Evolutionary conservation across 2,329 filamentous ascomycete species (phyloP), one percentile per base, ranked within the genome.

Genomic region (Clarireedia monteithiana): DNA sequence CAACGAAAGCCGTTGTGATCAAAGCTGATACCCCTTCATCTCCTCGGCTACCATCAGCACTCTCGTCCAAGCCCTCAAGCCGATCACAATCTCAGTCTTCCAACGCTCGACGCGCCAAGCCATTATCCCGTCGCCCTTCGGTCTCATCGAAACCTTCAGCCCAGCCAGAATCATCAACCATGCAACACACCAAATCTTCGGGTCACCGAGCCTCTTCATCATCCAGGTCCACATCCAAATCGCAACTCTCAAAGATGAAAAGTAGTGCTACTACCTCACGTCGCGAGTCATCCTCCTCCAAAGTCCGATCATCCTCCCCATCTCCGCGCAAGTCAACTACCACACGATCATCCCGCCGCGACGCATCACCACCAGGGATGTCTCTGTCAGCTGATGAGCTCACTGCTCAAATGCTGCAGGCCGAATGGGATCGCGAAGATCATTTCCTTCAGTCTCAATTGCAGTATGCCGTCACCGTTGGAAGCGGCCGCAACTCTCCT

Each of bases 341-440:
- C 40, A 44, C 40, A 17, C 14, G n/a, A 17, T 44, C 40, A 44
- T 12, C 40, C 40, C 40, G 40, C 15, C 39, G 39, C 39, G 15
- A n/a, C 39, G 15, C 15, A n/a, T 42, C 39, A 17, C 39, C 39
- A 6, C 39, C 15, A 20, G 17, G 39, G 39, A 47, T 47, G 44
- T 47, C 44, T 15, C 20, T 50, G 15, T 38, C 53, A 27, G 30
- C 53, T 9, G 53, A 55, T 6, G 47, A 55, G 17, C 38, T 44
- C 17, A 55, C 53, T 4, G 53, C 53, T 12, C 47, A 50, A 36
- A 50, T 26, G 26, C 47, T 55, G 2, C 53, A 55, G 45, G 53
- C 53, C 23, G 38, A 55, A 26, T 55, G 53, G 53, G 53, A 55
- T 12, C 47, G 36, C 6, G 53, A 55, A 39, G n/a, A 55, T 36